Percentiles rank a stretch among this genome's conserved stretches.
These are phyloP conservation scores for Solanum hybrid DNA, from an alignment of 305 asterid genomes.

Conservation along the genomic window DNA sequence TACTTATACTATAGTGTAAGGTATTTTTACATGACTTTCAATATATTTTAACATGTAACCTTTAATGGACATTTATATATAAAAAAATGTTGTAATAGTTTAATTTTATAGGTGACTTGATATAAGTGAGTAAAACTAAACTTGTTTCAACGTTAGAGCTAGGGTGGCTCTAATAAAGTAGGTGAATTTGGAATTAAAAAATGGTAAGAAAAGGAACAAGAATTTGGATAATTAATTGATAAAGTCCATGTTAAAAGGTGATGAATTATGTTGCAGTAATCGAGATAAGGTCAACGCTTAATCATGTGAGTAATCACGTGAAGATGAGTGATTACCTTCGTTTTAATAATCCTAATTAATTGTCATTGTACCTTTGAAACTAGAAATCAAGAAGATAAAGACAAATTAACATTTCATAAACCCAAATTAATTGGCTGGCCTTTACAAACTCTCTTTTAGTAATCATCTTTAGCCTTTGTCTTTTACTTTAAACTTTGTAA, in stretches of 20 bases:
- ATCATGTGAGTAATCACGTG: constrained; percentile 5
- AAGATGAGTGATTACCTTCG: neutral
- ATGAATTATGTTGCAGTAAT: neutral
- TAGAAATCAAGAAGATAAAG: neutral
- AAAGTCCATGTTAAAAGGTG: neutral
- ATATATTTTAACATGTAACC: neutral
- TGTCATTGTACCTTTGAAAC: neutral
- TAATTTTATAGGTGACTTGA: neutral
- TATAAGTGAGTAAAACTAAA: neutral
- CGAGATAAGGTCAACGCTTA: neutral
- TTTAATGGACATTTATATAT: neutral
- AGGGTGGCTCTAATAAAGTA: neutral
- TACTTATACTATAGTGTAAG: too few species aligned
- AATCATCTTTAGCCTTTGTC: neutral
- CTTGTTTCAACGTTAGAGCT: neutral
- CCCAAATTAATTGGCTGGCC: neutral
- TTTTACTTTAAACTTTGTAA: neutral
- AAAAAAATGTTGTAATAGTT: neutral
- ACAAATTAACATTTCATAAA: neutral
- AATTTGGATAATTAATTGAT: neutral
- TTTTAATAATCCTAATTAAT: neutral
- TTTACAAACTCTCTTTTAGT: neutral
- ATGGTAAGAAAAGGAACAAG: neutral
- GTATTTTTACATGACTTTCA: too few species aligned
- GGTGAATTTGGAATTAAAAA: neutral